Evolutionary conservation across 768 basidiomycete species (phyloP), one percentile per base, ranked within the genome.

Genomic region (Mycena sanguinolenta): DNA sequence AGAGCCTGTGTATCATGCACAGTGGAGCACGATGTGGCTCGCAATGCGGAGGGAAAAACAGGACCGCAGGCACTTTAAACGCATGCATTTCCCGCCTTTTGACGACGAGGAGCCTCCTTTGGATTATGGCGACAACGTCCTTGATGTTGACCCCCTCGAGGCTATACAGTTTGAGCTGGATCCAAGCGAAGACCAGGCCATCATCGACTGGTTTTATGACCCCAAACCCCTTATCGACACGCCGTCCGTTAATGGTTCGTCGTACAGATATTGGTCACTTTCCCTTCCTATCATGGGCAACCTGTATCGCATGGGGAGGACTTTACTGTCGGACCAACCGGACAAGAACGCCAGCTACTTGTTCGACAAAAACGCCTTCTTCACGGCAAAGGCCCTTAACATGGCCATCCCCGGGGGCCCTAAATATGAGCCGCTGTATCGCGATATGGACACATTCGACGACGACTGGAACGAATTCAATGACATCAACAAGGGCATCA

Each of bases 381-480:
- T 99, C 83, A 96, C 97, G 2, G 97, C 98, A 34, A 99, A 99
- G 82, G 96, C 96, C 17, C 86, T 97, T 73, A 97, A 97, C 81
- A 91, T 97, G 89, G 96, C 96, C 58, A 97, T 98, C 74, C 98
- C 98, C 0, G 98, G 97, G 66, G 98, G 98, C 57, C 98, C 98
- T 2, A 98, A 98, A 80, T 99, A 99, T 72, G 98, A 99, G 84
- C 98, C 97, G 19, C 84, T 99, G 30, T 96, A 96, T 81, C 90
- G 97, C 58, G 98, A 99, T 77, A 96, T 97, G 92, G 98, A 99
- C 77, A 87, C 92, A 16, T 98, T 95, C 74, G 98, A 99, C 77
- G 98, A 99, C 79, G 98, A 99, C 78, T 98, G 96, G 96, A 98
- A 98, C 80, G 96, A 98, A 80, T 99, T 99, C 77, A 99, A 99